These are phyloP conservation scores for Fusarium sp. DNA, from an alignment of 2,329 filamentous ascomycete species.

Conservation along the genomic window DNA sequence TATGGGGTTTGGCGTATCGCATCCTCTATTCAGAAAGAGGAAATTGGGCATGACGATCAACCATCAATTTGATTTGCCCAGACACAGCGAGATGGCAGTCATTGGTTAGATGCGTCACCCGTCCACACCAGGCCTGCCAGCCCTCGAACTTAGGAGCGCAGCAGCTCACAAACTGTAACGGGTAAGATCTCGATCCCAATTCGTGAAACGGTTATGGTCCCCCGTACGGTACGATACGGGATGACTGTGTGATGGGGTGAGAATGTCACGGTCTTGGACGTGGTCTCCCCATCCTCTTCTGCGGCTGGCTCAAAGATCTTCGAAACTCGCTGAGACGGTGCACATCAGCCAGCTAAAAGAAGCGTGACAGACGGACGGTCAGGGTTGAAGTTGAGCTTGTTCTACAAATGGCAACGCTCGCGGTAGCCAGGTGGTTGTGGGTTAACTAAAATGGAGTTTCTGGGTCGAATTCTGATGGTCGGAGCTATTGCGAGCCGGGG, in stretches of 20 bases:
- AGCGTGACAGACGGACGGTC: slow-evolving; percentile 31
- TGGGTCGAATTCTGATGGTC: slow-evolving; percentile 32
- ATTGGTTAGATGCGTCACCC: slow-evolving; percentile 24
- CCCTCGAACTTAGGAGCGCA: slow-evolving; percentile 20
- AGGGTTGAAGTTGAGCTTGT: slow-evolving; percentile 38
- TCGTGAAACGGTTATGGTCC: slow-evolving; percentile 36
- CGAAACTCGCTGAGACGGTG: slow-evolving; percentile 38
- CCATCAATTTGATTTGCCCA: slow-evolving; percentile 35
- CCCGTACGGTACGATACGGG: slow-evolving; percentile 4
- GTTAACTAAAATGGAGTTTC: slow-evolving; percentile 35
- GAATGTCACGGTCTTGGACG: slow-evolving; percentile 27
- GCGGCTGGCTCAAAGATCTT: slow-evolving; percentile 16
- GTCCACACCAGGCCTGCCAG: slow-evolving; percentile 18
- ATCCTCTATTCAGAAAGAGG: slow-evolving; percentile 33
- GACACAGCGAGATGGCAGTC: too few species aligned
- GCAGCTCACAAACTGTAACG: slow-evolving; percentile 29
- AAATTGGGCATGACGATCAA: slow-evolving; percentile 33
- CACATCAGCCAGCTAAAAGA: slow-evolving; percentile 22
- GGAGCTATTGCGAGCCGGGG: slow-evolving; percentile 26
- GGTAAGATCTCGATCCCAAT: slow-evolving; percentile 48
- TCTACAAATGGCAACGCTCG: slow-evolving; percentile 36
- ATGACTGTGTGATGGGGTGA: slow-evolving; percentile 27
- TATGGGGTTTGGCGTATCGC: slow-evolving; percentile 34
- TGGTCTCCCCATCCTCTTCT: slow-evolving; percentile 26
- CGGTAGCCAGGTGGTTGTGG: slow-evolving; percentile 35